Evolutionary conservation across 2,329 filamentous ascomycete species (phyloP).

Genomic region (Microcyclospora tardicrescens): DNA sequence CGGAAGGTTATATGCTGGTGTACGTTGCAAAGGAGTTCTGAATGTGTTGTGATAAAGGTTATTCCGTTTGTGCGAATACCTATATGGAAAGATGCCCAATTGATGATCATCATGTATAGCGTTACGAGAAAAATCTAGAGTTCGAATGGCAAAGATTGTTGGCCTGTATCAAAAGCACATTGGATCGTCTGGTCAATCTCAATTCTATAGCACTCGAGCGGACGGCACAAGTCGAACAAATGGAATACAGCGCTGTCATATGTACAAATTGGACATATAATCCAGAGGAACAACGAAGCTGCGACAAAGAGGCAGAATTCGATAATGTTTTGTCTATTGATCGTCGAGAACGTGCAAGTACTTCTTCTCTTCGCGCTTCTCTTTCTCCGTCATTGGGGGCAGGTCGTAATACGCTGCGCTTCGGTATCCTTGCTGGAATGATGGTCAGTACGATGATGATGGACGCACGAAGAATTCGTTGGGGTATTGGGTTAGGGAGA

Average conservation of each 20-base stretch:
- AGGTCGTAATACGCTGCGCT: conserved; percentile 83
- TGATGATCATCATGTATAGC: too few species aligned
- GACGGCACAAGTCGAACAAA: too few species aligned
- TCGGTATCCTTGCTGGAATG: conserved; percentile 68
- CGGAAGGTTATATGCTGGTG: conserved; percentile 82
- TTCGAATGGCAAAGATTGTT: too few species aligned
- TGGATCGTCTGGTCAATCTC: too few species aligned
- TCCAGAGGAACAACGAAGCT: background rate
- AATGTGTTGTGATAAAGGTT: background rate
- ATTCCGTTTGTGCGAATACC: too few species aligned
- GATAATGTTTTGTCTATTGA: conserved; percentile 42
- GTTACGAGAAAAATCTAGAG: too few species aligned
- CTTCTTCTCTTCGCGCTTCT: conserved; percentile 90
- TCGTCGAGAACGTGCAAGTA: conserved; percentile 90
- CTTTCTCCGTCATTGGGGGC: conserved; percentile 84
- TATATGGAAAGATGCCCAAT: too few species aligned
- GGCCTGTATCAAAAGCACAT: too few species aligned
- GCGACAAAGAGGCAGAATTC: background rate
- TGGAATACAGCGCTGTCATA: too few species aligned
- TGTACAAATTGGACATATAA: too few species aligned
- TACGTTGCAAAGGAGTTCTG: conserved; percentile 38
- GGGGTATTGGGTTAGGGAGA: conserved; percentile 6
- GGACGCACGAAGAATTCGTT: background rate
- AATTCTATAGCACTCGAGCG: too few species aligned
- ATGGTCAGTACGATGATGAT: conserved; percentile 23